Conservation (phyloP, 2,329 filamentous ascomycete genomes). For the Didymosphaeria variabile region DNA sequence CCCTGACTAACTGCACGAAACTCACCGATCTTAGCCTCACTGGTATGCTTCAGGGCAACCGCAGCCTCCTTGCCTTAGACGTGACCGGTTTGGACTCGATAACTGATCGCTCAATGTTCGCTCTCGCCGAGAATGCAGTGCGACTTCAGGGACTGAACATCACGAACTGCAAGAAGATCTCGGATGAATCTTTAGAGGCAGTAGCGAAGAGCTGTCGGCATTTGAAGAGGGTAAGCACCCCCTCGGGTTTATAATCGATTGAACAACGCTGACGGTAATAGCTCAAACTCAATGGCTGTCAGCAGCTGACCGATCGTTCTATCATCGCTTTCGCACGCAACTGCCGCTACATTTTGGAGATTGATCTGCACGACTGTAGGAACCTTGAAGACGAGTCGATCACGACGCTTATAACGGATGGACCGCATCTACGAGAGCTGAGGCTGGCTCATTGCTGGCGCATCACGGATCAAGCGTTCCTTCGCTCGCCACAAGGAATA, state of each 20-base stretch:
- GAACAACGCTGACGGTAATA: slow-evolving; percentile 53
- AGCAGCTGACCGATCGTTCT: slow-evolving; percentile 82
- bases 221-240: slow-evolving; percentile 77
- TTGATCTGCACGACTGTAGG: slow-evolving; percentile 88
- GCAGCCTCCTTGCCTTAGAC: slow-evolving; percentile 85
- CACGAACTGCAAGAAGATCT: slow-evolving; percentile 82
- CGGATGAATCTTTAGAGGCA: slow-evolving; percentile 82
- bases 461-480: slow-evolving; percentile 88
- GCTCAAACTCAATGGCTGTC: slow-evolving; percentile 94
- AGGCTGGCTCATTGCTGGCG: slow-evolving; percentile 85
- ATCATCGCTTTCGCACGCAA: slow-evolving; percentile 86
- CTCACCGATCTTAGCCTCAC: slow-evolving; percentile 86
- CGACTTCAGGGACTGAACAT: slow-evolving; percentile 93
- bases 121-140: slow-evolving; percentile 81
- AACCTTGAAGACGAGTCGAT: slow-evolving; percentile 84
- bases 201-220: slow-evolving; percentile 85
- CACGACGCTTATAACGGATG: slow-evolving; percentile 79
- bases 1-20: slow-evolving; percentile 86
- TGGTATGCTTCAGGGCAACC: slow-evolving; percentile 79
- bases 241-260: not conserved
- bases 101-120: slow-evolving; percentile 80
- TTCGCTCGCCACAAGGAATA: slow-evolving; percentile 73
- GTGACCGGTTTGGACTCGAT: slow-evolving; percentile 83
- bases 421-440: slow-evolving; percentile 86
- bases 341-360: slow-evolving; percentile 93